phyloP scores from a whole-genome alignment of 306 rosid species.

The Cajanus cajan region DNA sequence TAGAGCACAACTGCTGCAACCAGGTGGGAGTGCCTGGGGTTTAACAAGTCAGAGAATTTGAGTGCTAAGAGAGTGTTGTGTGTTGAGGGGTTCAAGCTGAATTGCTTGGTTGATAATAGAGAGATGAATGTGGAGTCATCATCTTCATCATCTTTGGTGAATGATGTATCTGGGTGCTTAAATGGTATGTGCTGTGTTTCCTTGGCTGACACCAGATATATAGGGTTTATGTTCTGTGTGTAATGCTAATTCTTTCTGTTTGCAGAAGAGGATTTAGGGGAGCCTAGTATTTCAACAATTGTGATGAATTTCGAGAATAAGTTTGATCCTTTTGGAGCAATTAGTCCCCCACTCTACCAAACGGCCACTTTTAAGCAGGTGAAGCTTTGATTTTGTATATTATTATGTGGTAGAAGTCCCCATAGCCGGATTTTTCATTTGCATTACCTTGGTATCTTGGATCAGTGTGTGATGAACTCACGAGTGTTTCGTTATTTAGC shows the following conservation, averaged over 20 bases:
- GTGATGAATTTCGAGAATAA: constrained; percentile 74
- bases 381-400: background rate
- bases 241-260: constrained; percentile 23
- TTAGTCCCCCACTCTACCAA: constrained; percentile 82
- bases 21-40: constrained; percentile 41
- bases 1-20: constrained; percentile 44
- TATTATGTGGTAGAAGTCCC: background rate
- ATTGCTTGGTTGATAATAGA: constrained; percentile 52
- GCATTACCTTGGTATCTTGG: constrained; percentile 7
- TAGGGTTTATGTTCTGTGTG: constrained; percentile 10
- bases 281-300: constrained; percentile 70
- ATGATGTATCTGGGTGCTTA: constrained; percentile 35
- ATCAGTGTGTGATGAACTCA: background rate
- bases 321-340: constrained; percentile 78
- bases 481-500: background rate
- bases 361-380: constrained; percentile 98
- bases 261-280: constrained; percentile 52
- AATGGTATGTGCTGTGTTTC: constrained; percentile 42
- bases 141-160: constrained; percentile 46
- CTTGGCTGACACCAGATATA: background rate
- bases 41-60: constrained; percentile 25
- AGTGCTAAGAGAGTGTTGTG: constrained; percentile 32
- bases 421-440: background rate
- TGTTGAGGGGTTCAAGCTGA: constrained; percentile 42
- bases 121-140: constrained; percentile 51